Conservation (phyloP, 1,284 basidiomycete genomes). For the Ganoderma lucidum region DNA sequence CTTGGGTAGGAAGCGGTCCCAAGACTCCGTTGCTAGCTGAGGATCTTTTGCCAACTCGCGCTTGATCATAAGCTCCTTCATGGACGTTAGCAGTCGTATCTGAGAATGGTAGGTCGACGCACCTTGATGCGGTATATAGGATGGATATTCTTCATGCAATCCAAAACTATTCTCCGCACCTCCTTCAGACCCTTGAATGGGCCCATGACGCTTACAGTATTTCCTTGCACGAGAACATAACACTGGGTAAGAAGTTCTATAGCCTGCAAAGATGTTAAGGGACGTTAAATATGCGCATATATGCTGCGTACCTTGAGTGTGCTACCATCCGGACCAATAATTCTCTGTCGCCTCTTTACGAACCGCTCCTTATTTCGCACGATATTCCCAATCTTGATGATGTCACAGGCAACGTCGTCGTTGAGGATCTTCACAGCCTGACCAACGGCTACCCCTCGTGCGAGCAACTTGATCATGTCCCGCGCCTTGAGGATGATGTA, state of each 20-base stretch:
- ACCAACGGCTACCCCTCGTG: slow-evolving; percentile 85
- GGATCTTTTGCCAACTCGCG: slow-evolving; percentile 98
- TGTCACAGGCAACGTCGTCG: slow-evolving; percentile 93
- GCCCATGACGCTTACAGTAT: slow-evolving; percentile 98
- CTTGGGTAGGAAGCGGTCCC: slow-evolving; percentile 98
- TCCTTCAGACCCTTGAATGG: slow-evolving; percentile 95
- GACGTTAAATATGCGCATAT: neutral
- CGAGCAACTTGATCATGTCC: slow-evolving; percentile 95
- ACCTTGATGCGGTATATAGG: slow-evolving; percentile 99
- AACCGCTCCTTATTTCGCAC: slow-evolving; percentile 98
- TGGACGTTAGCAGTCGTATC: neutral
- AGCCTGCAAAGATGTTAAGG: slow-evolving; percentile 62
- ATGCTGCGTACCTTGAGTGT: slow-evolving; percentile 80
- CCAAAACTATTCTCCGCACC: slow-evolving; percentile 92
- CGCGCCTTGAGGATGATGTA: slow-evolving; percentile 96
- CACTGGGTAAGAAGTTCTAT: slow-evolving; percentile 97
- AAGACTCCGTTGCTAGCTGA: slow-evolving; percentile 92
- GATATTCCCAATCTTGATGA: slow-evolving; percentile 96
- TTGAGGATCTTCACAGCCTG: slow-evolving; percentile 94
- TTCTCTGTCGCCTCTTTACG: slow-evolving; percentile 94
- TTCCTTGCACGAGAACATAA: slow-evolving; percentile 98
- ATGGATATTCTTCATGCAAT: slow-evolving; percentile 99
- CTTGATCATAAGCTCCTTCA: slow-evolving; percentile 97
- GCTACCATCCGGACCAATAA: slow-evolving; percentile 96
- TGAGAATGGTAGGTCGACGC: slow-evolving; percentile 24